phyloP scores from a whole-genome alignment of 345 rosid species.

The Triadica sebifera region DNA sequence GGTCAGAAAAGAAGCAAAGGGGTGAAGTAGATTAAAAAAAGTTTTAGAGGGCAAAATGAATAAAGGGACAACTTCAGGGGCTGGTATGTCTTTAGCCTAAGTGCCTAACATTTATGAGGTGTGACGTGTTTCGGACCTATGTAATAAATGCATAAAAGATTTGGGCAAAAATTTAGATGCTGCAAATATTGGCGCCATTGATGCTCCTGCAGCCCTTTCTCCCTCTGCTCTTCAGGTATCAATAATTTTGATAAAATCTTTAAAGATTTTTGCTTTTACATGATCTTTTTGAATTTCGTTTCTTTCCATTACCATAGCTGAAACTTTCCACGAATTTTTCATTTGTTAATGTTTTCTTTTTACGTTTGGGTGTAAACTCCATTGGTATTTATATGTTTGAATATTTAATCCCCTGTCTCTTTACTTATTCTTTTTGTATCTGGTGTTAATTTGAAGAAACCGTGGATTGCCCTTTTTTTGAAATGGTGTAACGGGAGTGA shows the following conservation, averaged over 20 bases:
- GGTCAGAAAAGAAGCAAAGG: too few species aligned
- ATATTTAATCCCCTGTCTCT: not conserved
- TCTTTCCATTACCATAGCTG: not conserved
- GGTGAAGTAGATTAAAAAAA: too few species aligned
- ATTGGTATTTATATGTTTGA: not conserved
- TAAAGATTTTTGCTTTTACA: not conserved
- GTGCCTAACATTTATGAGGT: too few species aligned
- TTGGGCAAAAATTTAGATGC: slow-evolving; percentile 9
- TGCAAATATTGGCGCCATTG: not conserved
- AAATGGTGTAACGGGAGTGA: slow-evolving; percentile 1
- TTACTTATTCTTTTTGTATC: too few species aligned
- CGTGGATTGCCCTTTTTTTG: slow-evolving; percentile 10
- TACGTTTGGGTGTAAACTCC: too few species aligned
- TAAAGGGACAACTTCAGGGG: too few species aligned
- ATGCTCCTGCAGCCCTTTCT: not conserved
- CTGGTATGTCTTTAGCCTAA: too few species aligned
- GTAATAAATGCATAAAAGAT: too few species aligned
- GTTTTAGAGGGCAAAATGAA: too few species aligned
- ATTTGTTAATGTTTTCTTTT: not conserved
- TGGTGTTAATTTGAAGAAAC: not conserved
- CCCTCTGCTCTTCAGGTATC: not conserved
- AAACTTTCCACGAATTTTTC: not conserved
- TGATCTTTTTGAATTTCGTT: not conserved
- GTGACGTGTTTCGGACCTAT: too few species aligned
- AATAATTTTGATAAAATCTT: not conserved